Evolutionary conservation across 352 stramenopile genomes (phyloP).

Genomic region (Halophytophthora polymorphica): DNA sequence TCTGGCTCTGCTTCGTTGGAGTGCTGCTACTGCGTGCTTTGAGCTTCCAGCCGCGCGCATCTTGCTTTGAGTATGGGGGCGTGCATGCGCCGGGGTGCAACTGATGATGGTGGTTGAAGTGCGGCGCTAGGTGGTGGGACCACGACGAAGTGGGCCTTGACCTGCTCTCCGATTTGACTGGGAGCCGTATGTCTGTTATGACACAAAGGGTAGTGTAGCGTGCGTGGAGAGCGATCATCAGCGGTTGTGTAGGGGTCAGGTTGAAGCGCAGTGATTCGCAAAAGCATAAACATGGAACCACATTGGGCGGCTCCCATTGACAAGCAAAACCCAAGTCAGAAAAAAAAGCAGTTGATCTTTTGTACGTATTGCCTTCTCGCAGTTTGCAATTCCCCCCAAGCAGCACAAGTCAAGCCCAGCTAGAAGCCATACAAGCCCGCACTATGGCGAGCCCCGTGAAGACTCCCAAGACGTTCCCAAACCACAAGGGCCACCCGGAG

Average conservation of each 20-base stretch:
- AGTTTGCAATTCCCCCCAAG: conserved; percentile 36
- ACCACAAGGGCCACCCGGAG: conserved; percentile 40
- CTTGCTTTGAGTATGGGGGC: conserved; percentile 3
- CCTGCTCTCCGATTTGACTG: background rate
- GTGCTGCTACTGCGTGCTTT: background rate
- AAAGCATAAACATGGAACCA: conserved; percentile 8
- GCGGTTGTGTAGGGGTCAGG: conserved; percentile 30
- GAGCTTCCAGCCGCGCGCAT: background rate
- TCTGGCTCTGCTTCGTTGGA: too few relatives aligned
- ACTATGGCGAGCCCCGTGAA: conserved; percentile 16
- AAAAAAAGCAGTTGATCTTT: background rate
- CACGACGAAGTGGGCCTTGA: background rate
- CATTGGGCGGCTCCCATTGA: background rate
- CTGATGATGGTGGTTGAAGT: conserved; percentile 27
- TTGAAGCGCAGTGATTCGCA: conserved; percentile 23
- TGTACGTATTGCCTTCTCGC: background rate
- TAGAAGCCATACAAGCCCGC: background rate
- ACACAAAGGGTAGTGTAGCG: background rate
- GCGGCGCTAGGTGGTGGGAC: conserved; percentile 5
- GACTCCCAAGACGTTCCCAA: conserved; percentile 27
- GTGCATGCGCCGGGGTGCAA: background rate
- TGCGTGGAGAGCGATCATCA: conserved; percentile 14
- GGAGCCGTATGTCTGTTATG: conserved; percentile 3
- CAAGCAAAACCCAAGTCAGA: background rate
- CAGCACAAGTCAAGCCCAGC: conserved; percentile 16